phyloP scores from a whole-genome alignment of 2,329 filamentous ascomycete genomes.

The Exophiala mesophila region DNA sequence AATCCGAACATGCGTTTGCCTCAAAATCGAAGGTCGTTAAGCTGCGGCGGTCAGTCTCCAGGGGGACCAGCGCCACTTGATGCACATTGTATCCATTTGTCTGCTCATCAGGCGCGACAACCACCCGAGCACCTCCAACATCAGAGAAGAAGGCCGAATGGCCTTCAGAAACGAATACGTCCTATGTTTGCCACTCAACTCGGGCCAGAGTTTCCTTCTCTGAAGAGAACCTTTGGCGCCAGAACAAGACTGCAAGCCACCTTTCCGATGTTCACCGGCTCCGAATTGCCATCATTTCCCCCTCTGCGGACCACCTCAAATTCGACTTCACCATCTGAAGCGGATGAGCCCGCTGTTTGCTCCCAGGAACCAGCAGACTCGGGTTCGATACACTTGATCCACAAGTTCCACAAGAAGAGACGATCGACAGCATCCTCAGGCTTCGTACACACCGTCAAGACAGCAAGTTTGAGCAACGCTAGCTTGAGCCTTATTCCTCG shows the following conservation, averaged over 20 bases:
- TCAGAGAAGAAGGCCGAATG: background rate
- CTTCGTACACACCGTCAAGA: constrained; percentile 75
- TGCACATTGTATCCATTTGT: background rate
- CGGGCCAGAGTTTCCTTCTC: background rate
- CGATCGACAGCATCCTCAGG: constrained; percentile 72
- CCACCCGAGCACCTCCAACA: background rate
- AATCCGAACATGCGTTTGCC: background rate
- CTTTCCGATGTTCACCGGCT: background rate
- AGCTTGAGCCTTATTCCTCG: constrained; percentile 64
- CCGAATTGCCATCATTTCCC: background rate
- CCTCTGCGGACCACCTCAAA: background rate
- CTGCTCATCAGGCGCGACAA: background rate
- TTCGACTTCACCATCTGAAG: background rate
- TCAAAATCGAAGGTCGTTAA: background rate
- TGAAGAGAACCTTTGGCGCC: background rate
- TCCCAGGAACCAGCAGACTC: too few species aligned
- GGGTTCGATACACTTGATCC: too few species aligned
- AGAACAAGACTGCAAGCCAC: too few species aligned
- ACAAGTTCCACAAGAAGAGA: constrained; percentile 39
- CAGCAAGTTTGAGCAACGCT: constrained; percentile 71
- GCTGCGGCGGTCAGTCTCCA: background rate
- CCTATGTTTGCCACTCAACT: background rate
- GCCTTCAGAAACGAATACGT: background rate
- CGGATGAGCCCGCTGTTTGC: background rate
- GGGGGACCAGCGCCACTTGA: background rate